Percentiles rank a stretch among this genome's conserved stretches.
Evolutionary conservation across 2,329 filamentous ascomycete genomes (phyloP).

Genomic region (Diplodia corticola): DNA sequence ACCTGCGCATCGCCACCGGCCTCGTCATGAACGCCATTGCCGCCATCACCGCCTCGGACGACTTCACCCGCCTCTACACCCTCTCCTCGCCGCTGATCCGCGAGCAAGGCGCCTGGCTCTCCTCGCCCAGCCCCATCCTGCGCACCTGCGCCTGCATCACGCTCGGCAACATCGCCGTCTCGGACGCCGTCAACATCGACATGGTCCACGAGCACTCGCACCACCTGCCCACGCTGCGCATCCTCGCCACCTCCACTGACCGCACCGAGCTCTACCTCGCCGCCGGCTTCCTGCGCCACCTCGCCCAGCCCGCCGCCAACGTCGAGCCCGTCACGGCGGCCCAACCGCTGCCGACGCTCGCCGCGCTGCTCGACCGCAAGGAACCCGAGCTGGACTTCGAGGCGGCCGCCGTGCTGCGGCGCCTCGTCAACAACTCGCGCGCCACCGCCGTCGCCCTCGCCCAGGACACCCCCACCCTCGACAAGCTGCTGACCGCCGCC

Average conservation of each 20-base stretch:
- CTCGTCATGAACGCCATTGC: conserved; percentile 19
- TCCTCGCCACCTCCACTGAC: conserved; percentile 32
- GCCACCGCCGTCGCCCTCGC: not conserved
- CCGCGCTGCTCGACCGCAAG: not conserved
- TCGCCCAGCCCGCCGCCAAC: conserved; percentile 39
- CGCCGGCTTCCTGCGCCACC: conserved; percentile 40
- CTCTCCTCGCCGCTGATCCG: conserved; percentile 33
- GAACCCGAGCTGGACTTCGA: conserved; percentile 38
- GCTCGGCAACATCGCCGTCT: conserved; percentile 42
- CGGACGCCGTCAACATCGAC: conserved; percentile 36
- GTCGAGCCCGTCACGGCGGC: not conserved
- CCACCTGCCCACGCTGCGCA: conserved; percentile 33
- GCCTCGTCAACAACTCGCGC: conserved; percentile 33
- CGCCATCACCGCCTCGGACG: conserved; percentile 37
- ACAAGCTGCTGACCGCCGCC: not conserved
- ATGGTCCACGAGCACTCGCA: conserved; percentile 38
- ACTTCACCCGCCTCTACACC: conserved; percentile 33
- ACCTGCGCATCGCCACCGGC: conserved; percentile 16
- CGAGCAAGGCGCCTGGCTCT: conserved; percentile 24
- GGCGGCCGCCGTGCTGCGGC: conserved; percentile 45
- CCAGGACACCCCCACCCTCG: not conserved
- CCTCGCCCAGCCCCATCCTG: conserved; percentile 30
- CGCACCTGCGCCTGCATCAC: conserved; percentile 39
- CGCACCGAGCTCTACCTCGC: conserved; percentile 38
- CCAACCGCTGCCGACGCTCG: not conserved